phyloP scores from a whole-genome alignment of 805 yeast genomes.

The Starmerella riodocensis region DNA sequence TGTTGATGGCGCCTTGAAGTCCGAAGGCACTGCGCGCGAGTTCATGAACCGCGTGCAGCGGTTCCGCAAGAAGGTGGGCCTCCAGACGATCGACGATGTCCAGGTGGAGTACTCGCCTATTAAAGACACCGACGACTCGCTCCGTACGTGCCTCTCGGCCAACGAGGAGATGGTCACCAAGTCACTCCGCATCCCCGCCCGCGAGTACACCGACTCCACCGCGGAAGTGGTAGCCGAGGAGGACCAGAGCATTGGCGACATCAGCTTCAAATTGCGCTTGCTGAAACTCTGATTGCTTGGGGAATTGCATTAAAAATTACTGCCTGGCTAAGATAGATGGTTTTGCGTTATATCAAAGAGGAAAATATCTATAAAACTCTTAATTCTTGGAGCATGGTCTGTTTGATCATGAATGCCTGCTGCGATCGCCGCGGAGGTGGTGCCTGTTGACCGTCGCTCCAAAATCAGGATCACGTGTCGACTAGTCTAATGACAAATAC shows the following conservation, averaged over 20 bases:
- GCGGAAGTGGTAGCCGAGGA: conserved; percentile 65
- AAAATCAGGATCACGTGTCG: too few relatives aligned
- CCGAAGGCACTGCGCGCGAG: conserved; percentile 94
- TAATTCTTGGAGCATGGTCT: too few relatives aligned
- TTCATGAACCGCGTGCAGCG: conserved; percentile 94
- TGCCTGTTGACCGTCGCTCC: too few relatives aligned
- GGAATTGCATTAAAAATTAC: too few relatives aligned
- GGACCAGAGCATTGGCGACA: conserved; percentile 68
- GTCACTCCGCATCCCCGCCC: conserved; percentile 57
- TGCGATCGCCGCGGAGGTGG: too few relatives aligned
- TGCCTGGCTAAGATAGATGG: too few relatives aligned
- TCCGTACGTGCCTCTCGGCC: conserved; percentile 45
- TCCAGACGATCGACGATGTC: conserved; percentile 91
- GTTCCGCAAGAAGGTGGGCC: conserved; percentile 88
- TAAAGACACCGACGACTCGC: conserved; percentile 39
- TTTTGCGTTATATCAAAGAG: too few relatives aligned
- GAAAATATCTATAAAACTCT: too few relatives aligned
- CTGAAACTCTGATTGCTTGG: conserved; percentile 38
- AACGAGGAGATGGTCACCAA: conserved; percentile 62
- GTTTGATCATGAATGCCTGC: too few relatives aligned
- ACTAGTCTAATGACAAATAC: too few relatives aligned
- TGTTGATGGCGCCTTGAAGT: conserved; percentile 72
- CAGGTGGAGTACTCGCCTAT: conserved; percentile 62
- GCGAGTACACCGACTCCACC: conserved; percentile 33
- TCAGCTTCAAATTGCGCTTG: conserved; percentile 64